Conservation (phyloP, 306 rosid genomes). For the Gleditsia sinensis region DNA sequence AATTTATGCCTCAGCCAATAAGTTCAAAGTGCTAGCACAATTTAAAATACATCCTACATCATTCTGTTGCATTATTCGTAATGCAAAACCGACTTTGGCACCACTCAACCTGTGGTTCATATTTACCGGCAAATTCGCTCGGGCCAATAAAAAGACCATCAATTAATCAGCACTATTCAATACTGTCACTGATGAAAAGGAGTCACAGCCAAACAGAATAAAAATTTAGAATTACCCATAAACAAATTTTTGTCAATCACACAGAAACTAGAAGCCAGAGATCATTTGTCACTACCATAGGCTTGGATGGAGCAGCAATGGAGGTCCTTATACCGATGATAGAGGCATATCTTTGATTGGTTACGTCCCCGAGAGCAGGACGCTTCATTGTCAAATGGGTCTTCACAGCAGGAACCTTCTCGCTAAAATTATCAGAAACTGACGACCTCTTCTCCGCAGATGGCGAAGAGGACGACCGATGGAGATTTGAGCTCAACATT, state of each 20-base stretch:
- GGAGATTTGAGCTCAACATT: conserved; percentile 44
- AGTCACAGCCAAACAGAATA: background rate
- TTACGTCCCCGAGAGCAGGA: conserved; percentile 53
- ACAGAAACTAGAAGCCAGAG: background rate
- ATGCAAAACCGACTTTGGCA: background rate
- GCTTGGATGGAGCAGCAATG: conserved; percentile 32
- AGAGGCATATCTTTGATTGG: conserved; percentile 46
- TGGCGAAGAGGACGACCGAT: conserved; percentile 25
- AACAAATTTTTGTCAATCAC: background rate
- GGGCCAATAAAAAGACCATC: background rate
- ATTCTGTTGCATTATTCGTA: background rate
- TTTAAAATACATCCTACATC: background rate
- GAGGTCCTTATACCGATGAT: conserved; percentile 16
- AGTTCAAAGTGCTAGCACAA: background rate
- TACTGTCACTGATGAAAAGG: background rate
- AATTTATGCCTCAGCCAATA: background rate
- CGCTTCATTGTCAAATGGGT: conserved; percentile 49
- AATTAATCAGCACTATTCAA: background rate
- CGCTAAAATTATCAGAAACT: background rate
- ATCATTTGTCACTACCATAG: conserved; percentile 42
- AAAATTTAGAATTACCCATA: conserved; percentile 2
- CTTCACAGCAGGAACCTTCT: conserved; percentile 38
- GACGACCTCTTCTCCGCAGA: background rate
- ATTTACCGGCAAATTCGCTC: background rate
- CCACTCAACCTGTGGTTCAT: background rate